These are phyloP conservation scores for Eragrostis nindensis DNA, from an alignment of 176 grass and related monocot genomes.

Conservation along the genomic window DNA sequence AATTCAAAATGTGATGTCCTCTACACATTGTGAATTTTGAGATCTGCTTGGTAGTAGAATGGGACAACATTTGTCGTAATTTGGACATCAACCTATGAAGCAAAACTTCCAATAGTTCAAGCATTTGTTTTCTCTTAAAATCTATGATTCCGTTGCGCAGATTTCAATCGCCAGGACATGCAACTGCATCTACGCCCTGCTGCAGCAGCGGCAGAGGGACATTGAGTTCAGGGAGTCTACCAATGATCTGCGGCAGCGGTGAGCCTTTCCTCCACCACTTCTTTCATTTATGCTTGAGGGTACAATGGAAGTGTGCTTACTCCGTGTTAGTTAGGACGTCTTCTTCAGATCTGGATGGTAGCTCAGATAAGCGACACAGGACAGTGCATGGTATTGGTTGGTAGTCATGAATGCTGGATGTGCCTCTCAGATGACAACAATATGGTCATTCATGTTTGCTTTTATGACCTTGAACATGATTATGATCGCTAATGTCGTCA, in stretches of 20 bases:
- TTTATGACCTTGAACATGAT: constrained; percentile 22
- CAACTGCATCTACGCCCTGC: constrained; percentile 85
- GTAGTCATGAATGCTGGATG: constrained; percentile 6
- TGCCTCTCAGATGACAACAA: constrained; percentile 8
- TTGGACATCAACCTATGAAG: neutral
- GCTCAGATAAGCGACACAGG: constrained; percentile 13
- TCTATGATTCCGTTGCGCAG: constrained; percentile 30
- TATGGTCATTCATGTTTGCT: neutral
- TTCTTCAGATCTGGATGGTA: constrained; percentile 33
- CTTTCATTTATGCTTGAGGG: neutral
- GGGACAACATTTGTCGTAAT: neutral
- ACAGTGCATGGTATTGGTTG: neutral
- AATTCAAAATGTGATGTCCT: neutral
- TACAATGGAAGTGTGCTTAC: neutral
- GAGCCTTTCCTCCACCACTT: constrained; percentile 40
- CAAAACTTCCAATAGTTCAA: neutral
- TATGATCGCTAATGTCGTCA: neutral
- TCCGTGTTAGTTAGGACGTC: neutral
- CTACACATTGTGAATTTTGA: neutral
- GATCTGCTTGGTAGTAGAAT: neutral
- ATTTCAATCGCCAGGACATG: constrained; percentile 89
- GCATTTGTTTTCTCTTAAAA: neutral
- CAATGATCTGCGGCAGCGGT: constrained; percentile 90
- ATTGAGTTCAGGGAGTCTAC: constrained; percentile 87
- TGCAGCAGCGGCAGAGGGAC: constrained; percentile 92